Evolutionary conservation across 129 eudicot species (phyloP).

Genomic region (Rutidosis leptorrhynchoides): DNA sequence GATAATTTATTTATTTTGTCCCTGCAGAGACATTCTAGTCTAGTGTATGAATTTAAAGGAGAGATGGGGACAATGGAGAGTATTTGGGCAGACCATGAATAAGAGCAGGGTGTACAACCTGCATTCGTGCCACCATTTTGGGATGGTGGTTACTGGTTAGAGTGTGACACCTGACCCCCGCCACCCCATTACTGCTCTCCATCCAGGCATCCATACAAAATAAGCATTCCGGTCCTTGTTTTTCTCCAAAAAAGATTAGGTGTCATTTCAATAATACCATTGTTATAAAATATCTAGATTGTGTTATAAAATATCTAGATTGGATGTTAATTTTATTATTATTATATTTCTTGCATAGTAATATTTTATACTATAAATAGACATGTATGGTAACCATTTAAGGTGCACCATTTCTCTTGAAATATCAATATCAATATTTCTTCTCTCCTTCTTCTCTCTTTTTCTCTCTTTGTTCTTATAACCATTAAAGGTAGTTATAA

Average conservation of each 20-base stretch:
- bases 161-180: constrained; percentile 5
- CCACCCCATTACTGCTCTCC: neutral
- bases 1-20: neutral
- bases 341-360: too few relatives aligned
- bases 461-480: too few relatives aligned
- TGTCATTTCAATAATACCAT: too few relatives aligned
- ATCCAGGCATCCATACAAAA: neutral
- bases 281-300: too few relatives aligned
- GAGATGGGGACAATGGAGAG: neutral
- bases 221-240: constrained; percentile 10
- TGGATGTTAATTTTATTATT: too few relatives aligned
- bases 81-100: constrained; percentile 2
- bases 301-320: too few relatives aligned
- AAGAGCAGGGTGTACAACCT: neutral
- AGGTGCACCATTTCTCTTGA: too few relatives aligned
- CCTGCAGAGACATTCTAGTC: neutral
- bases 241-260: neutral
- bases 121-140: neutral
- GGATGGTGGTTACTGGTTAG: constrained; percentile 14
- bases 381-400: too few relatives aligned
- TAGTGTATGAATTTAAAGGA: neutral
- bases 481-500: too few relatives aligned
- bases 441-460: too few relatives aligned
- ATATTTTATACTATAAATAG: too few relatives aligned
- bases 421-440: too few relatives aligned